Conservation (phyloP, 306 rosid species). For the Ochetophila trinervis region DNA sequence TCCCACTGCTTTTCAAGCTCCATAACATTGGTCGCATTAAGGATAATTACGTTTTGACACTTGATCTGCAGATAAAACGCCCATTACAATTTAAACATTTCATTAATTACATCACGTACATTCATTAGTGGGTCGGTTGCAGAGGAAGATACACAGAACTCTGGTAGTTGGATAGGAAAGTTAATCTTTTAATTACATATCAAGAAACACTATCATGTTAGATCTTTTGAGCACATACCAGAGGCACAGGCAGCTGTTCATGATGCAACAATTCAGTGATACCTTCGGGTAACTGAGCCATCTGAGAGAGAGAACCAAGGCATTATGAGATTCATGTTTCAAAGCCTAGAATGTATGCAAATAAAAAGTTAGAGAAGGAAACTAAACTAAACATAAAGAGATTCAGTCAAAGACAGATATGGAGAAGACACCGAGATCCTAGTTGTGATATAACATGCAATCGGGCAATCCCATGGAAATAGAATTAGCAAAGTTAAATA, state of each 20-base stretch:
- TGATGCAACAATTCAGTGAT: slow-evolving; percentile 92
- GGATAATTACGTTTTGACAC: slow-evolving; percentile 71
- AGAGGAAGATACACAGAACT: slow-evolving; percentile 10
- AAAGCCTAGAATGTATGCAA: background rate
- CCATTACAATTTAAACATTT: background rate
- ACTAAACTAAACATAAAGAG: background rate
- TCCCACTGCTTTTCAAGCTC: slow-evolving; percentile 85
- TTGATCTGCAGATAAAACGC: slow-evolving; percentile 62
- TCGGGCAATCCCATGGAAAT: no score
- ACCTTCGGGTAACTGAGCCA: slow-evolving; percentile 97
- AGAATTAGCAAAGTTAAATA: no score
- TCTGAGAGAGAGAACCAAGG: slow-evolving; percentile 54
- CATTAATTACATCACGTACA: background rate
- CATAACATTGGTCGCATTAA: slow-evolving; percentile 57
- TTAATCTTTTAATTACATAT: slow-evolving; percentile 1
- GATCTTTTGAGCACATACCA: slow-evolving; percentile 58
- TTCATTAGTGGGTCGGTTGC: slow-evolving; percentile 1
- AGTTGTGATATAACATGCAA: no score
- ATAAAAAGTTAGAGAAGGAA: background rate
- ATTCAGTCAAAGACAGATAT: background rate
- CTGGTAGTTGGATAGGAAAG: slow-evolving; percentile 9
- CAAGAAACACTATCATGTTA: slow-evolving; percentile 8
- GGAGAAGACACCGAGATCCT: no score
- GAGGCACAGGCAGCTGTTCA: slow-evolving; percentile 63
- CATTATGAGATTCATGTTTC: slow-evolving; percentile 21